Evolutionary conservation across 2,329 filamentous ascomycete genomes (phyloP).

Genomic region (Nannizziopsis barbatae): DNA sequence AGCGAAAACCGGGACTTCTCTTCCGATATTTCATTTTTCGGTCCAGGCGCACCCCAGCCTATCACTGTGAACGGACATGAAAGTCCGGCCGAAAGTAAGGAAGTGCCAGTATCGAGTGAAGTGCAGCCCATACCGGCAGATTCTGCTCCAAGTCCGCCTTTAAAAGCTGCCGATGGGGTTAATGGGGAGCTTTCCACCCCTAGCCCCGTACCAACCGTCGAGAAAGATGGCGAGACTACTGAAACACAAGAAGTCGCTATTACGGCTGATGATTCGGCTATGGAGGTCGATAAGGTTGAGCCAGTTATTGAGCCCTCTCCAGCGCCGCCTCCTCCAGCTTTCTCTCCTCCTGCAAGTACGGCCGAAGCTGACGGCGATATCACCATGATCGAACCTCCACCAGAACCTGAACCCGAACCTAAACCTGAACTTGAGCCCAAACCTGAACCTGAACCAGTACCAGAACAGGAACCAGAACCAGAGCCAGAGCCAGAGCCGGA

Average conservation of each 20-base stretch:
- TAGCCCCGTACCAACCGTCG: constrained; percentile 15
- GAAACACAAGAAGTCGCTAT: constrained; percentile 10
- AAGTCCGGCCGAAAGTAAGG: neutral
- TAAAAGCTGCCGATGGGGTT: constrained; percentile 18
- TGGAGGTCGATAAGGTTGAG: constrained; percentile 35
- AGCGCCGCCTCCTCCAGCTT: constrained; percentile 7
- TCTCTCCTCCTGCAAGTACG: constrained; percentile 18
- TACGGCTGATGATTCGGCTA: constrained; percentile 27
- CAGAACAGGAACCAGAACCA: constrained; percentile 14
- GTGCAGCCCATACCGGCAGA: constrained; percentile 15
- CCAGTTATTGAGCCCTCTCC: constrained; percentile 17
- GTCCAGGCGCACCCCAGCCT: constrained; percentile 31
- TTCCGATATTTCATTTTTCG: constrained; percentile 37
- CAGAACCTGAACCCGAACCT: no score
- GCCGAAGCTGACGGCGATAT: constrained; percentile 38
- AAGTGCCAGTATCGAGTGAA: neutral
- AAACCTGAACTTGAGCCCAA: constrained; percentile 10
- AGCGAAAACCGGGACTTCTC: constrained; percentile 29
- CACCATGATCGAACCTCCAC: constrained; percentile 25
- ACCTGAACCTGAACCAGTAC: constrained; percentile 9
- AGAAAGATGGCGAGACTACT: neutral
- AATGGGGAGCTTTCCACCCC: constrained; percentile 11
- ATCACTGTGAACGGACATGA: constrained; percentile 20
- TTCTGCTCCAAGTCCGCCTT: constrained; percentile 18
- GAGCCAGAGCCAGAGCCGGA: constrained; percentile 12